Base-by-base conservation (phyloP, 495 filamentous ascomycete species). In the Penicillium ucsense region DNA sequence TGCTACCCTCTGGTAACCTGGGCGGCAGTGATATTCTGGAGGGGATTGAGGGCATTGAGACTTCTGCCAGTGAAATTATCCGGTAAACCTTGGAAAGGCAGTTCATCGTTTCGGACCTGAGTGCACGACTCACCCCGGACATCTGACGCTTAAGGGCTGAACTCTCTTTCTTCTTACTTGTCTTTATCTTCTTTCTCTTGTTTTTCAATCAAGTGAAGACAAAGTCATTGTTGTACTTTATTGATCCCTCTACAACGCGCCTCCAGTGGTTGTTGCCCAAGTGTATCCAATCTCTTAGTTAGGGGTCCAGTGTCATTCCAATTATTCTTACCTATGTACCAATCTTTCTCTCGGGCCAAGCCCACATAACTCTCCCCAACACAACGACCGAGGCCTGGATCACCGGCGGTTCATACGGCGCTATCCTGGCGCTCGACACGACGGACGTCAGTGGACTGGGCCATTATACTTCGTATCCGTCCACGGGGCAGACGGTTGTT, bases 21-120 rank as follows among this genome's bases (percentile, higher is more conserved):
- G 89, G 86, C 27, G 86, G 90, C 4, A 95, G 89, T 61, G 81
- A 83, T 58, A 95, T 98, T 51, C 74, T 98, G 9, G 89, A 96
- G 62, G 75, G 78, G 9, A 64, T 91, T 38, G 85, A 94, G 63
- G 89, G 88, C 6, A 86, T 92, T 56, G 88, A 94, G 56, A 84
- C 81, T 57, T 83, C 85, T 41, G 83, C 83, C 4, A 49, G 53
- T 31, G 68, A 74, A 48, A 56, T 74, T 48, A 72, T 74, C 56
- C 68, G 66, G 36, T 56, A 53, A 9, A 47, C 12, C 5, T 20
- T 8, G 5, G n/a, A 6, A 34, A 9, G 3, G 28, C 31, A 12
- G 41, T 43, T 31, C 6, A 32, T 5, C 8, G 8, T 12, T 4
- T 4, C 28, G 5, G 30, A 20, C 20, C 20, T 20, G 20, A 20